Base-by-base conservation (phyloP, 2,329 filamentous ascomycete species). In the Ophiostoma fasciatum region DNA sequence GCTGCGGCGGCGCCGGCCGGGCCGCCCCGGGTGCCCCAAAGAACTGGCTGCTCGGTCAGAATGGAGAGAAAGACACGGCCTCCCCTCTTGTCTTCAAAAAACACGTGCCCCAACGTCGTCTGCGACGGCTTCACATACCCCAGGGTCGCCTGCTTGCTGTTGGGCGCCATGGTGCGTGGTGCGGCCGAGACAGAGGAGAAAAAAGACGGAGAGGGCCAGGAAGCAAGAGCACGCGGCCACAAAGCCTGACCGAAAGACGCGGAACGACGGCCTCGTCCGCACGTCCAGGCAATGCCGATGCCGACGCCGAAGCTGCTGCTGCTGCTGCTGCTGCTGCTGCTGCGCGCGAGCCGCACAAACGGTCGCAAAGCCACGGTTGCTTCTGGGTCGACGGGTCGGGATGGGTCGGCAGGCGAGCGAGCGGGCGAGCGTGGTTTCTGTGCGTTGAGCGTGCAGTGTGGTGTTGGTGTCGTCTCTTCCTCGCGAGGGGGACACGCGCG, bases 101-200 rank as follows among this genome's bases (percentile, higher is more conserved):
- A 14, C 33, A 23, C 62, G 59, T 73, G 85, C 81, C 77, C 71
- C 56, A 88, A 61, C 48, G 77, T 83, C 52, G 68, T 73, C 64
- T 88, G 82, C 45, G 68, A 66, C 49, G 75, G 62, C 59, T 73
- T 78, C 44, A 88, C 84, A 62, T 90, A 93, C 85, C 82, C 82
- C 56, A 93, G 62, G 42, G 82, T 93, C 50, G 81, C 75, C 61
- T 93, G 84, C 55, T 82, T 85, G 29, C 61, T n/a, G n/a, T n/a
- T n/a, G 61, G 43, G 61, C 60, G 45, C 43, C 43, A 45, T 45
- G 37, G 66, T 65, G 29, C 29, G 28, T 13, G 26, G 23, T 13
- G 19, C 19, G 17, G 32, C 33, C n/a, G n/a, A n/a, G 11, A 21
- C 14, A 17, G 28, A 5, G 4, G 32, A 20, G 20, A 13, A 13